A percentile compares a stretch with the other conserved stretches of the same genome.
These are phyloP conservation scores for Solanum paucissectum DNA, from an alignment of 257 asterid genomes.

Conservation along the genomic window DNA sequence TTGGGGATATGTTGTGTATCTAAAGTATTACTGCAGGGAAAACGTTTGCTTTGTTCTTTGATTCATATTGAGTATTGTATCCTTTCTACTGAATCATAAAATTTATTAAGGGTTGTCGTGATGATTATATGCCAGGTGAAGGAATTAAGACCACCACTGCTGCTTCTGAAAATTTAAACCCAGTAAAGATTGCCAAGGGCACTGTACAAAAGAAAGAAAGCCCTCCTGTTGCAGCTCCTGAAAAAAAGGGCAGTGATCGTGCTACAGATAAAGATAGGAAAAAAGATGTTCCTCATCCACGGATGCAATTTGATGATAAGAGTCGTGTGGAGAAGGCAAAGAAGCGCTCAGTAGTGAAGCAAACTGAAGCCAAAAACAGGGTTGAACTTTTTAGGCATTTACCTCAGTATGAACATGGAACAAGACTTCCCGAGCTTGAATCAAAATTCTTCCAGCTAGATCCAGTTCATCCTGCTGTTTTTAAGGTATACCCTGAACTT, in stretches of 20 bases:
- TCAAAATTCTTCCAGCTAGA: conserved; percentile 65
- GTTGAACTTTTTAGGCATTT: conserved; percentile 95
- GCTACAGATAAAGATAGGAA: conserved; percentile 83
- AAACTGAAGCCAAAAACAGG: conserved; percentile 71
- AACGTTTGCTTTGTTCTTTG: neutral
- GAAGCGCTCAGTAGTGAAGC: conserved; percentile 83
- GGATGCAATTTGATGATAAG: conserved; percentile 94
- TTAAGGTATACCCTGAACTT: conserved; percentile 36
- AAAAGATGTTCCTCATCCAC: conserved; percentile 91
- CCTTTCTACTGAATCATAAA: neutral
- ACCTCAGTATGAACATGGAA: conserved; percentile 88
- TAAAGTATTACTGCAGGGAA: neutral
- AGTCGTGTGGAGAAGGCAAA: conserved; percentile 87
- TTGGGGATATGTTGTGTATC: neutral
- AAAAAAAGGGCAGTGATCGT: conserved; percentile 55
- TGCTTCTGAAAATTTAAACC: conserved; percentile 37
- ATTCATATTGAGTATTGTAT: neutral
- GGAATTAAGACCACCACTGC: conserved; percentile 41
- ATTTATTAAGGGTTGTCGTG: neutral
- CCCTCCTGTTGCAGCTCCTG: conserved; percentile 48
- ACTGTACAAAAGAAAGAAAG: conserved; percentile 55
- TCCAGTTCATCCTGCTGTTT: conserved; percentile 74
- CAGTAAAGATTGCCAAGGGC: conserved; percentile 46
- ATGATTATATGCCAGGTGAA: conserved; percentile 32
- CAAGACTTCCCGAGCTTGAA: conserved; percentile 57